These are phyloP conservation scores for Clonostachys sp. DNA, from an alignment of 2,329 filamentous ascomycete species.

Conservation along the genomic window DNA sequence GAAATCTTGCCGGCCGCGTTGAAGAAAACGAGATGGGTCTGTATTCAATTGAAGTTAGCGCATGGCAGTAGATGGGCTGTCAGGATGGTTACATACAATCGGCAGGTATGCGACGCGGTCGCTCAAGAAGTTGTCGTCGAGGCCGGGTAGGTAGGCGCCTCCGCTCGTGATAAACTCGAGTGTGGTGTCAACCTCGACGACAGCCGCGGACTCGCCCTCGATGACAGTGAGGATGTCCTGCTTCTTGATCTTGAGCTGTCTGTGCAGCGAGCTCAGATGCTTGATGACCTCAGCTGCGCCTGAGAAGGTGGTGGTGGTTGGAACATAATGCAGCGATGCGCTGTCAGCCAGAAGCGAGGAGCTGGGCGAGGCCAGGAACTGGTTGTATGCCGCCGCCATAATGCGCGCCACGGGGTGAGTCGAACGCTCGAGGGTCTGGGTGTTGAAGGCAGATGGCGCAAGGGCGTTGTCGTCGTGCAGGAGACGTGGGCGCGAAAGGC, in stretches of 20 bases:
- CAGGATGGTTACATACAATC: conserved; percentile 56
- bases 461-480: no score
- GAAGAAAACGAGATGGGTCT: conserved; percentile 89
- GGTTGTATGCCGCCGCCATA: conserved; percentile 53
- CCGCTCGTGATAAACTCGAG: conserved; percentile 79
- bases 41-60: not conserved
- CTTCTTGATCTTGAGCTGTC: conserved; percentile 77
- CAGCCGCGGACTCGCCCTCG: conserved; percentile 66
- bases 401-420: no score
- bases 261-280: conserved; percentile 68
- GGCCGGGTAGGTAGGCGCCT: conserved; percentile 78
- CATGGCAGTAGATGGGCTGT: not conserved
- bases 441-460: no score
- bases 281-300: conserved; percentile 75
- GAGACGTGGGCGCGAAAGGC: no score
- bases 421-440: no score
- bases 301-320: conserved; percentile 72
- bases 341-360: conserved; percentile 58
- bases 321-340: conserved; percentile 80
- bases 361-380: conserved; percentile 66
- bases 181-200: conserved; percentile 79
- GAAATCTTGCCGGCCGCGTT: conserved; percentile 71
- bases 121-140: conserved; percentile 92
- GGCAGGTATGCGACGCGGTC: conserved; percentile 76
- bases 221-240: conserved; percentile 72